Conservation (phyloP, 2,329 filamentous ascomycete genomes). For the Aureobasidium lini region DNA sequence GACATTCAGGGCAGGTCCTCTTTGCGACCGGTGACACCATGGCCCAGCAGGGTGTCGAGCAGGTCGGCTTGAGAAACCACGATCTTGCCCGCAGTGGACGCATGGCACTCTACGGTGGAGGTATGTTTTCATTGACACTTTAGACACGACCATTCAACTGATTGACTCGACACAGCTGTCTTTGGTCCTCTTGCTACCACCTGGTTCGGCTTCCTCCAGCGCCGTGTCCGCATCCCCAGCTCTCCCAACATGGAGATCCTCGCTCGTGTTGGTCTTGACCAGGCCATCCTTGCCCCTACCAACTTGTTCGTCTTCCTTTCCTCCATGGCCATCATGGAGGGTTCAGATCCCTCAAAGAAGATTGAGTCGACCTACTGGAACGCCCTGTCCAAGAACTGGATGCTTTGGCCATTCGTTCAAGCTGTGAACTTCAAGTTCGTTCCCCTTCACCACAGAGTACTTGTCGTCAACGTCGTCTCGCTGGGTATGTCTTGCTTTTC, state of each 20-base stretch:
- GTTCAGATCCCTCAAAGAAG: conserved; percentile 55
- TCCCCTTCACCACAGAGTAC: conserved; percentile 71
- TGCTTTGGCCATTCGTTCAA: conserved; percentile 83
- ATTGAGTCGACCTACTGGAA: conserved; percentile 61
- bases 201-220: conserved; percentile 77
- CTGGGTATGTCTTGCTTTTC: conserved; percentile 42
- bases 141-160: conserved; percentile 7
- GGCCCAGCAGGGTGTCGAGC: conserved; percentile 86
- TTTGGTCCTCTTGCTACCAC: conserved; percentile 83
- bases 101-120: conserved; percentile 74
- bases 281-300: conserved; percentile 73
- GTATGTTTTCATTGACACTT: conserved; percentile 39
- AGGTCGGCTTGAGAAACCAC: conserved; percentile 68
- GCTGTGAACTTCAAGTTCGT: conserved; percentile 80
- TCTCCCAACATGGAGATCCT: conserved; percentile 61
- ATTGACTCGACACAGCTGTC: conserved; percentile 45
- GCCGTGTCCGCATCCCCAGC: conserved; percentile 55
- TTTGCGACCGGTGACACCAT: conserved; percentile 88
- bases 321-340: conserved; percentile 59
- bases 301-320: conserved; percentile 76
- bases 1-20: conserved; percentile 50
- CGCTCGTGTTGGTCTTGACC: conserved; percentile 73
- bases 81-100: conserved; percentile 61
- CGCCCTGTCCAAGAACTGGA: conserved; percentile 74
- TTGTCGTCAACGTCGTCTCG: conserved; percentile 79